phyloP scores from a whole-genome alignment of 2,329 filamentous ascomycete genomes.

The Pseudocercospora musae region DNA sequence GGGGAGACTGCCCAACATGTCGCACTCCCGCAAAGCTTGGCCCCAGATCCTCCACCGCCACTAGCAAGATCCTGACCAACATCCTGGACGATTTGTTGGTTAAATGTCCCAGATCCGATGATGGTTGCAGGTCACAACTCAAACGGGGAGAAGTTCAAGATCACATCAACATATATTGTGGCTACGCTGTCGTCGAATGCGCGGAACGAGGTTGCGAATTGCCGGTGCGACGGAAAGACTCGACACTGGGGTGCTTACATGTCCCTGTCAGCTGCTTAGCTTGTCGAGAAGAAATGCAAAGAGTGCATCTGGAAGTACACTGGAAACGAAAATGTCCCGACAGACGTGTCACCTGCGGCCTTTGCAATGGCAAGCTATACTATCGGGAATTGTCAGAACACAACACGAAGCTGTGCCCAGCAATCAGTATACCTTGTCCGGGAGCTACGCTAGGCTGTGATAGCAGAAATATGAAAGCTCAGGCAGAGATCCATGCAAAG shows the following conservation, averaged over 20 bases:
- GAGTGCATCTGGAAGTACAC: constrained; percentile 50
- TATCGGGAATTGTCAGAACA: constrained; percentile 43
- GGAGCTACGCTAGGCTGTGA: constrained; percentile 45
- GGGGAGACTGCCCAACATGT: constrained; percentile 55
- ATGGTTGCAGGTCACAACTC: constrained; percentile 54
- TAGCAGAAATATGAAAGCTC: constrained; percentile 38
- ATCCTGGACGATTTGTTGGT: constrained; percentile 62
- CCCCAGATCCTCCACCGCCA: constrained; percentile 31
- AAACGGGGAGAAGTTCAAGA: constrained; percentile 56
- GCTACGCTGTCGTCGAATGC: constrained; percentile 54
- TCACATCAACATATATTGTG: constrained; percentile 61
- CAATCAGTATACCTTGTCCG: constrained; percentile 42
- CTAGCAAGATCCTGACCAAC: constrained; percentile 55
- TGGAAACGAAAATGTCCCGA: constrained; percentile 48
- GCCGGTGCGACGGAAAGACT: constrained; percentile 54
- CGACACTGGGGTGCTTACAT: constrained; percentile 54
- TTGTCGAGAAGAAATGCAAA: constrained; percentile 53
- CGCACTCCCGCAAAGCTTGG: constrained; percentile 45
- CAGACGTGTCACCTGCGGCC: constrained; percentile 42
- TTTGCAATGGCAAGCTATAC: constrained; percentile 43
- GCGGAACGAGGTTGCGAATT: constrained; percentile 49
- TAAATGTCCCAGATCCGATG: constrained; percentile 53
- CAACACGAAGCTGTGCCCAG: constrained; percentile 41
- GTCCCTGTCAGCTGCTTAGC: constrained; percentile 50
- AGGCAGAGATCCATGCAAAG: constrained; percentile 41